Base-by-base conservation (phyloP, 1,284 basidiomycete genomes). In the Inonotus obliquus region DNA sequence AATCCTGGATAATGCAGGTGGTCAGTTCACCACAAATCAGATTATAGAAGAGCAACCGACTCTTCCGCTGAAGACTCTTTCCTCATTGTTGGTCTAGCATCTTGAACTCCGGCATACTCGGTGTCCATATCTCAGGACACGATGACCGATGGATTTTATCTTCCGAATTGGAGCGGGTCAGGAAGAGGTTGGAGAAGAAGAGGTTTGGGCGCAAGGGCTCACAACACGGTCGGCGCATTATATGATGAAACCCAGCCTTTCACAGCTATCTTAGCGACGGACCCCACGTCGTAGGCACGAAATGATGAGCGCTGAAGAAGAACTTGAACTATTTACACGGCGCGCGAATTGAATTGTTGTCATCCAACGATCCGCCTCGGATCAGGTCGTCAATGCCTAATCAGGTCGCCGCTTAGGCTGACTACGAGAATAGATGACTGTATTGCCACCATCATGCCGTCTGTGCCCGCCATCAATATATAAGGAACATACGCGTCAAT, bases 41-140 rank as follows among this genome's bases (percentile, higher is more conserved):
- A 7, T n/a, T n/a, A 10, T 49, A 25, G 17, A 25, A 25, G 19
- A 27, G 7, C 23, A 29, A 58, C 57, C 14, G 17, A 58, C 57
- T 58, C 44, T 4, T 47, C 44, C 23, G 44, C 57, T 13, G 57
- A 58, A 29, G 57, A 58, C 23, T 58, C 47, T 27, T 25, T 49
- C 23, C 47, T 49, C 35, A 41, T 38, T 23, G 57, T 41, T 19
- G 48, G 47, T 11, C 57, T n/a, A 19, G 17, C 7, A 4, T 44
- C 17, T 44, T 4, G 17, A 7, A 21, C 17, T 17, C 19, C 17
- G 7, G 11, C 7, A 44, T 44, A 17, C 41, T 44, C 17, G 4
- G 17, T 17, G 17, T 44, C 41, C 41, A 44, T 44, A 6, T 21
- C 7, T 44, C 17, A n/a, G n/a, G 41, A 21, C 6, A 21, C 17